A percentile compares a stretch with the other conserved stretches of the same genome.
Conservation (phyloP, 768 basidiomycete species). For the Daedaleopsis nitida region DNA sequence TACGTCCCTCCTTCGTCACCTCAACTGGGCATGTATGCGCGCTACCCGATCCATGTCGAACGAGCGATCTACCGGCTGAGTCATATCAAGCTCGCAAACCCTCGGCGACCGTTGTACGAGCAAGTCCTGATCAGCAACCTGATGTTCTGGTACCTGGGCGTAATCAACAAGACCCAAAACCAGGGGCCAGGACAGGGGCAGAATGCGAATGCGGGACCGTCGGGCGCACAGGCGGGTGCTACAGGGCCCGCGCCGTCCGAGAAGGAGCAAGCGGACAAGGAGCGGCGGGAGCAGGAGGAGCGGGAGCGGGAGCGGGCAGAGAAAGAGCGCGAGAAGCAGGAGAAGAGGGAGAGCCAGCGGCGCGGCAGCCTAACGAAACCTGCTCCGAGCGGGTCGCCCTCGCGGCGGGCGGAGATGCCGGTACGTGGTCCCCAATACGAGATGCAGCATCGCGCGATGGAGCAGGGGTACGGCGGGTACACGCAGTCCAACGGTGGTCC, state of each 20-base stretch:
- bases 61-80: constrained; percentile 95
- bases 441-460: constrained; percentile 91
- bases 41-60: constrained; percentile 98
- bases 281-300: constrained; percentile 45
- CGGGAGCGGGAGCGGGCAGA: constrained; percentile 39
- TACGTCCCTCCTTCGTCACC: constrained; percentile 65
- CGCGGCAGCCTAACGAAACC: constrained; percentile 70
- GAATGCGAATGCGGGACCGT: constrained; percentile 32
- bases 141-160: constrained; percentile 99
- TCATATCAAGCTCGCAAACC: constrained; percentile 98
- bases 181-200: constrained; percentile 29
- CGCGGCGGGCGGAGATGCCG: constrained; percentile 81
- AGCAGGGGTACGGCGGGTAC: constrained; percentile 70
- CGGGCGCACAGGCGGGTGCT: constrained; percentile 15
- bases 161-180: constrained; percentile 85
- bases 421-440: constrained; percentile 91
- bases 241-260: constrained; percentile 24
- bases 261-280: constrained; percentile 35
- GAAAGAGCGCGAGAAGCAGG: constrained; percentile 42
- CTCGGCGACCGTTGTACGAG: constrained; percentile 93
- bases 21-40: constrained; percentile 55
- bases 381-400: constrained; percentile 44
- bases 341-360: constrained; percentile 44
- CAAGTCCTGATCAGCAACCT: constrained; percentile 92
- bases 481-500: constrained; percentile 14